phyloP scores from a whole-genome alignment of 257 asterid species.

The Echium plantagineum region DNA sequence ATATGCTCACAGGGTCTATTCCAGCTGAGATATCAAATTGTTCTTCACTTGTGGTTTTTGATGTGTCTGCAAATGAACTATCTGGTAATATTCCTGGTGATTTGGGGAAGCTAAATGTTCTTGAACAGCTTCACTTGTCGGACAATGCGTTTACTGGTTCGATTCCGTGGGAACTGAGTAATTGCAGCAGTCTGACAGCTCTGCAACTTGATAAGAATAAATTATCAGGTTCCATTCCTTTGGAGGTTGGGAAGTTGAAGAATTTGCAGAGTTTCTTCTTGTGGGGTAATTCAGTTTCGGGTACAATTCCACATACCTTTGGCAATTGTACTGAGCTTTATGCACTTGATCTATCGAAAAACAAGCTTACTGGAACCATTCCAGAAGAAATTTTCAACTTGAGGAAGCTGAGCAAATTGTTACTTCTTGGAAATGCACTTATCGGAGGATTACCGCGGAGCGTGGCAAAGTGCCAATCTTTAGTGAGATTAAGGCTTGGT shows the following conservation, averaged over 20 bases:
- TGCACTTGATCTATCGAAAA: constrained; percentile 74
- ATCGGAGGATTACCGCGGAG: constrained; percentile 48
- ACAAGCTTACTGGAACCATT: constrained; percentile 68
- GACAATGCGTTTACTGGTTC: constrained; percentile 54
- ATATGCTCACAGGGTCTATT: constrained; percentile 49
- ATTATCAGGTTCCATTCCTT: constrained; percentile 64
- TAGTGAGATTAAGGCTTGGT: constrained; percentile 77
- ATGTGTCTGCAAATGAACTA: constrained; percentile 56
- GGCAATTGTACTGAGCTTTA: constrained; percentile 82
- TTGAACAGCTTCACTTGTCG: constrained; percentile 79
- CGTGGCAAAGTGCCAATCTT: constrained; percentile 69
- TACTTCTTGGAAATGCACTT: constrained; percentile 68
- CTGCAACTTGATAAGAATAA: constrained; percentile 80
- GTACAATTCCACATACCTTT: constrained; percentile 58
- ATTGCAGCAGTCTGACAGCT: constrained; percentile 63
- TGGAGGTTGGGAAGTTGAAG: constrained; percentile 57
- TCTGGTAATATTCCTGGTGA: constrained; percentile 67
- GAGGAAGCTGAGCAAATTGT: constrained; percentile 68
- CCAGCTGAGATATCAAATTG: constrained; percentile 55
- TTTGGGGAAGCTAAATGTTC: constrained; percentile 42
- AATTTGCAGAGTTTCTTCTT: constrained; percentile 68
- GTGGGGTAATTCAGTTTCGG: constrained; percentile 83
- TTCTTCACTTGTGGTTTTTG: constrained; percentile 65
- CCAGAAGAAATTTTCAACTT: constrained; percentile 74
- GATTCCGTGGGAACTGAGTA: constrained; percentile 58